These are phyloP conservation scores for Ustilago cynodontis DNA, from an alignment of 1,284 basidiomycete species.

Conservation along the genomic window DNA sequence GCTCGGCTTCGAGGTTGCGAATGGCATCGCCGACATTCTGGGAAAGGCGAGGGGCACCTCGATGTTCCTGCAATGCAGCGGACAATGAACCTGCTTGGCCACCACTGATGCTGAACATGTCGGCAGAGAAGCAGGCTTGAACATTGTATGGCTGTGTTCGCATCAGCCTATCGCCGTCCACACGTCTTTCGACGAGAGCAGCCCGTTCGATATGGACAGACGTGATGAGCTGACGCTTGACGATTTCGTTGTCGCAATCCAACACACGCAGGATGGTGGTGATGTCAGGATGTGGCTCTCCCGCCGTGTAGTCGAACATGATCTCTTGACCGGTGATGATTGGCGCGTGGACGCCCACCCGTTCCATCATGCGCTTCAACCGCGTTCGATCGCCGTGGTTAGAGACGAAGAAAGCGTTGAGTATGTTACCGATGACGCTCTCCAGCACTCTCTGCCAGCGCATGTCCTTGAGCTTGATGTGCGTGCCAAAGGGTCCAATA, in stretches of 20 bases:
- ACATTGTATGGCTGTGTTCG: constrained; percentile 66
- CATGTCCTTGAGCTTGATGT: constrained; percentile 83
- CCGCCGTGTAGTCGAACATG: constrained; percentile 66
- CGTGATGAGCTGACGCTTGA: constrained; percentile 86
- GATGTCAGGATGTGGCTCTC: constrained; percentile 76
- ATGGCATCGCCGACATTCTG: constrained; percentile 61
- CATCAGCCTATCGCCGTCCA: constrained; percentile 64
- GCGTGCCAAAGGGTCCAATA: constrained; percentile 81
- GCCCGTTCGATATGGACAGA: constrained; percentile 79
- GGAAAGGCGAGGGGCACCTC: constrained; percentile 67
- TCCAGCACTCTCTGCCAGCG: constrained; percentile 80
- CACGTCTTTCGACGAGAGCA: constrained; percentile 74
- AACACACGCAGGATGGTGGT: constrained; percentile 87
- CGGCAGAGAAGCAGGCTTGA: constrained; percentile 60
- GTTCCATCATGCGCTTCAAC: constrained; percentile 70
- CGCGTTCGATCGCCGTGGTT: constrained; percentile 77
- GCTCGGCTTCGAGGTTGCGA: constrained; percentile 41
- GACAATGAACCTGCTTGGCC: constrained; percentile 48
- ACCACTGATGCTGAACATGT: constrained; percentile 62
- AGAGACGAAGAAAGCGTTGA: constrained; percentile 84
- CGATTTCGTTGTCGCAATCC: constrained; percentile 81
- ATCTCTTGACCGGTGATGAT: constrained; percentile 72
- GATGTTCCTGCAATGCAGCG: constrained; percentile 68
- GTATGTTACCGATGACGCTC: constrained; percentile 75
- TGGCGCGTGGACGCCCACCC: constrained; percentile 32